These are phyloP conservation scores for Cryptococcus hybrid DNA, from an alignment of 1,284 basidiomycete genomes.

Conservation along the genomic window DNA sequence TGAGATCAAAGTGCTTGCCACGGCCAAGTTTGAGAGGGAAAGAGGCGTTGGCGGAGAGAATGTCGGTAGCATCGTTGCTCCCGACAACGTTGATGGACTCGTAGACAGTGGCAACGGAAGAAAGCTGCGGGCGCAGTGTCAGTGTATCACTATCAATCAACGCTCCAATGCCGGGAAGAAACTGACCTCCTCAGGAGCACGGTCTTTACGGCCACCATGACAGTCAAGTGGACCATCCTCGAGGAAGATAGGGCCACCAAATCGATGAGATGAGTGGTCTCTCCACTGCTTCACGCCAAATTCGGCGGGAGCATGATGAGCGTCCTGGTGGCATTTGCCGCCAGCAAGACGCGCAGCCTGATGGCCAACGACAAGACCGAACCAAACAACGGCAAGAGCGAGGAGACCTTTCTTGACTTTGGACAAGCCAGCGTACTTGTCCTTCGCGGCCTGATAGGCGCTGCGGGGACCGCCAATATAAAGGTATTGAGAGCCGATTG, in stretches of 20 bases:
- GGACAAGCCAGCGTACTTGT: constrained; percentile 2
- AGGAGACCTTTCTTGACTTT: constrained; percentile 18
- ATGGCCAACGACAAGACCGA: constrained; percentile 4
- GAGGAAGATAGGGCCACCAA: not conserved
- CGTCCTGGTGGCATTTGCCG: constrained; percentile 1
- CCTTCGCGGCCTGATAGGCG: constrained; percentile 1
- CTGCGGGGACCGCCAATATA: not conserved
- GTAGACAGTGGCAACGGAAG: constrained; percentile 8
- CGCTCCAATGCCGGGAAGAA: not conserved
- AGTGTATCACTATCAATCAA: not conserved
- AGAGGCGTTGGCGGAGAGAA: constrained; percentile 20
- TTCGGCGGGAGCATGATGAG: constrained; percentile 1
- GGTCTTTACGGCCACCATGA: not conserved
- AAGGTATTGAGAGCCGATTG: constrained; percentile 3
- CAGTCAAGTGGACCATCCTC: not conserved
- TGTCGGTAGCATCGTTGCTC: not conserved
- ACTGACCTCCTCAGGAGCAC: not conserved
- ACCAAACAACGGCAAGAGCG: constrained; percentile 8
- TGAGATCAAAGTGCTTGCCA: constrained; percentile 12
- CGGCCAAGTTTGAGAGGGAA: constrained; percentile 11
- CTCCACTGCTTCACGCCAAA: not conserved
- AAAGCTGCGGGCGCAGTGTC: constrained; percentile 5
- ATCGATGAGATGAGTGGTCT: no score
- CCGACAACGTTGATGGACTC: constrained; percentile 2
- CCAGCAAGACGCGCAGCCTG: constrained; percentile 5